Evolutionary conservation across 305 asterid species (phyloP).

Genomic region (Lippia alba): DNA sequence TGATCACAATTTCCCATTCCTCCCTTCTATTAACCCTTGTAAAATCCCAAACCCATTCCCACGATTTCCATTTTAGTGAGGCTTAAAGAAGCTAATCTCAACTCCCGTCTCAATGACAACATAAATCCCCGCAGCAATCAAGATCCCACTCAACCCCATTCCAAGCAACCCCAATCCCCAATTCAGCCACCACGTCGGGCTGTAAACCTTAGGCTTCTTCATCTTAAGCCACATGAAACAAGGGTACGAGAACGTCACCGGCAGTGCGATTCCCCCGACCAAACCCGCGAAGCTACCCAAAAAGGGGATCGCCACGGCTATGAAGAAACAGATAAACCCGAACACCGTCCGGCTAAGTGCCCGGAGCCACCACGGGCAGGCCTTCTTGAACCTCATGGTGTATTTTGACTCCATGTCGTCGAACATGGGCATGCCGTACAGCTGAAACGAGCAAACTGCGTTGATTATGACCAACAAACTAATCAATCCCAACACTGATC

Average conservation of each 20-base stretch:
- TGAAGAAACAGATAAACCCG: conserved; percentile 63
- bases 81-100: conserved; percentile 73
- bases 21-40: background rate
- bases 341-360: conserved; percentile 53
- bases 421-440: conserved; percentile 82
- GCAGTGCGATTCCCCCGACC: conserved; percentile 71
- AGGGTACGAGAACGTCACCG: conserved; percentile 79
- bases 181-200: conserved; percentile 67
- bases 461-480: conserved; percentile 62
- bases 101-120: conserved; percentile 68
- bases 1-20: too few relatives aligned
- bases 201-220: conserved; percentile 62
- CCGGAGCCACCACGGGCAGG: conserved; percentile 89
- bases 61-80: conserved; percentile 32
- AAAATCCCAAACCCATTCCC: too few relatives aligned
- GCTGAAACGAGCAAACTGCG: conserved; percentile 74
- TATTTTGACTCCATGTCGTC: conserved; percentile 69
- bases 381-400: conserved; percentile 59
- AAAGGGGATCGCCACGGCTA: conserved; percentile 84
- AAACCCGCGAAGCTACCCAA: conserved; percentile 73
- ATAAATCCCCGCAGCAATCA: conserved; percentile 67
- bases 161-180: conserved; percentile 75
- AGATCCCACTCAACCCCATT: conserved; percentile 55
- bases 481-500: conserved; percentile 49
- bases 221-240: conserved; percentile 93